Evolutionary conservation across 805 yeast species (phyloP), one percentile per base, ranked within the genome.

Genomic region (Spencermartinsiella europaea): DNA sequence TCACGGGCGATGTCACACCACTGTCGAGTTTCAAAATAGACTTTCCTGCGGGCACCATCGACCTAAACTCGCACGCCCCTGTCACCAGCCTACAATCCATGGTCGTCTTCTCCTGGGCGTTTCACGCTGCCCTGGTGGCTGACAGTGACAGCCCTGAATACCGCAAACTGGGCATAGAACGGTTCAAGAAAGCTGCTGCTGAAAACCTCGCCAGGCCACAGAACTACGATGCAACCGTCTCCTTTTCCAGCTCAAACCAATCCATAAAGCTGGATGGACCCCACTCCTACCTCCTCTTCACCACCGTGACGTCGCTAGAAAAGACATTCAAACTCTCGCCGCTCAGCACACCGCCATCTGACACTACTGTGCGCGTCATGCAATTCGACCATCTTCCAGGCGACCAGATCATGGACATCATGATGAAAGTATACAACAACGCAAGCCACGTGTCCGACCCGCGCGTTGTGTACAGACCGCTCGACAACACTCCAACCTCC

Each of bases 51-150:
- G 69, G 52, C 28, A 67, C 62, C 14, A 22, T 4, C 12, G 31
- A 38, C 34, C 4, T 47, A 7, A 10, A 21, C 5, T 38, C 42
- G 16, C 8, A 59, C 3, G 42, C 47, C 0, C 19, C 27, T 4
- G 40, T 50, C 55, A 59, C 44, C 70, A 81, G 58, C 49, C 76
- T 50, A 3, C 54, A 52, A 8, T 56, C 63, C 3, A 39, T 64
- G 15, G 86, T 86, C 2, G 95, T 89, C 7, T 71, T 79, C 0
- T 85, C 95, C 0, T 81, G 95, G 86, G 95, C 83, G 0, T 77
- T 88, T 52, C 97, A 90, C 64, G 88, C 96, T 2, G 77, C 89
- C 2, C 64, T 90, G 42, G 89, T 90, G 1, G 90, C 90, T 25
- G 83, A 83, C 47, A 79, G 90, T 44, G 91, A 87, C 53, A 71